Evolutionary conservation across 2,329 filamentous ascomycete genomes (phyloP).

Genomic region (Cadophora luteo-olivacea): DNA sequence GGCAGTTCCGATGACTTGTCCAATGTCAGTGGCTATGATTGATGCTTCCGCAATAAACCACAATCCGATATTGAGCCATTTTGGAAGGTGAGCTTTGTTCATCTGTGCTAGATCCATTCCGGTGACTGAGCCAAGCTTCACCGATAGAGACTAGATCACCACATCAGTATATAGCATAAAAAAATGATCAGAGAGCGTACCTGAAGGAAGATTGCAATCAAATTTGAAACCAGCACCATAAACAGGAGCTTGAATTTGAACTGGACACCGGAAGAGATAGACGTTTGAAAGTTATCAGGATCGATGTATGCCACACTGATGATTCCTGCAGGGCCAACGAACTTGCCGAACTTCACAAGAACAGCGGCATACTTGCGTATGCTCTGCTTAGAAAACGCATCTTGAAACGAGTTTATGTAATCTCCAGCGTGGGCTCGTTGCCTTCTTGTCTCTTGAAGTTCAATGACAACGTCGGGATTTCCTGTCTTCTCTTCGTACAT

Average conservation of each 20-base stretch:
- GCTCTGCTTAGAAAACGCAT: slow-evolving; percentile 24
- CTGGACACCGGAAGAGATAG: slow-evolving; percentile 57
- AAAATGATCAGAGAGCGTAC: slow-evolving; percentile 2
- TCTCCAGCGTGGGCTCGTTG: slow-evolving; percentile 2
- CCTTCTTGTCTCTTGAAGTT: slow-evolving; percentile 17
- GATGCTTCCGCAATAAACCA: slow-evolving; percentile 59
- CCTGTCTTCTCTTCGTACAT: slow-evolving; percentile 22
- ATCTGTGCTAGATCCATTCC: slow-evolving; percentile 59
- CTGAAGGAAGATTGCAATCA: slow-evolving; percentile 59
- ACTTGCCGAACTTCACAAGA: slow-evolving; percentile 49
- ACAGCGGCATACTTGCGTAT: slow-evolving; percentile 22
- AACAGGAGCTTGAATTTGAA: slow-evolving; percentile 60
- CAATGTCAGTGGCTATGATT: slow-evolving; percentile 38
- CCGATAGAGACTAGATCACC: slow-evolving; percentile 53
- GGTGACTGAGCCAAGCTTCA: slow-evolving; percentile 59
- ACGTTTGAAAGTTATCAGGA: slow-evolving; percentile 59
- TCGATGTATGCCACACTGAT: slow-evolving; percentile 47
- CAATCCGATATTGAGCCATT: slow-evolving; percentile 57
- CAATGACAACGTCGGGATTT: slow-evolving; percentile 3
- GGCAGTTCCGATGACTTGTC: slow-evolving; percentile 69
- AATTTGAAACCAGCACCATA: slow-evolving; percentile 60
- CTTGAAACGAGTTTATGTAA: neutral
- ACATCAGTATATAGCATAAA: neutral
- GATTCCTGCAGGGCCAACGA: slow-evolving; percentile 55
- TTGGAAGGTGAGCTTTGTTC: slow-evolving; percentile 55